These are phyloP conservation scores for Debaryomyces coudertii DNA, from an alignment of 1,139 yeast species.

Conservation along the genomic window DNA sequence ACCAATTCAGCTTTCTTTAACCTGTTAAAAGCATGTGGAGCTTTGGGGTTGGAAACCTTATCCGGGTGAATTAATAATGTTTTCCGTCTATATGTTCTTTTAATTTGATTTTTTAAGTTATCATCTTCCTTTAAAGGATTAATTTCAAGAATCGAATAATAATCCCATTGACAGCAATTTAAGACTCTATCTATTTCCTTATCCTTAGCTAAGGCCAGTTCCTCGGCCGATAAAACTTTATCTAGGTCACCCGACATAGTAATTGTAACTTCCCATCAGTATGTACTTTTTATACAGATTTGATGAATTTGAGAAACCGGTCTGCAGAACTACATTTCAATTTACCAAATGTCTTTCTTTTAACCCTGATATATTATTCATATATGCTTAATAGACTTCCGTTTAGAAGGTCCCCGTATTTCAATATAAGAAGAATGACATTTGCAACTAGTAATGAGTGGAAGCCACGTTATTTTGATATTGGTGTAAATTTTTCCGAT, in stretches of 20 bases:
- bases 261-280: not conserved
- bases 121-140: constrained; percentile 41
- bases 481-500: constrained; percentile 86
- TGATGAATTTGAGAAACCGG: not conserved
- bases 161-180: constrained; percentile 50
- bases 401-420: not conserved
- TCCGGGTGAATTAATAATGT: constrained; percentile 73
- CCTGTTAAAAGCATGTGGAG: constrained; percentile 65
- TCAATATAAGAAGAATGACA: constrained; percentile 2
- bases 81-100: constrained; percentile 56
- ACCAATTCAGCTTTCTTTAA: constrained; percentile 43
- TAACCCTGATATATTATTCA: not conserved
- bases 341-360: not conserved
- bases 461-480: constrained; percentile 51
- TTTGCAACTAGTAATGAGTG: constrained; percentile 21
- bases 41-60: constrained; percentile 55
- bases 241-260: constrained; percentile 35
- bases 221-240: constrained; percentile 36
- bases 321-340: not conserved
- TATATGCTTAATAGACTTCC: constrained; percentile 1
- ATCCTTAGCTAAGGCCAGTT: constrained; percentile 45
- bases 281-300: not conserved
- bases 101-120: constrained; percentile 37
- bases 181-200: constrained; percentile 60
- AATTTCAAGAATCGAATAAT: constrained; percentile 58